These are phyloP conservation scores for Plasmodium coatneyi DNA, from an alignment of 169 alveolate genomes.

Conservation along the genomic window DNA sequence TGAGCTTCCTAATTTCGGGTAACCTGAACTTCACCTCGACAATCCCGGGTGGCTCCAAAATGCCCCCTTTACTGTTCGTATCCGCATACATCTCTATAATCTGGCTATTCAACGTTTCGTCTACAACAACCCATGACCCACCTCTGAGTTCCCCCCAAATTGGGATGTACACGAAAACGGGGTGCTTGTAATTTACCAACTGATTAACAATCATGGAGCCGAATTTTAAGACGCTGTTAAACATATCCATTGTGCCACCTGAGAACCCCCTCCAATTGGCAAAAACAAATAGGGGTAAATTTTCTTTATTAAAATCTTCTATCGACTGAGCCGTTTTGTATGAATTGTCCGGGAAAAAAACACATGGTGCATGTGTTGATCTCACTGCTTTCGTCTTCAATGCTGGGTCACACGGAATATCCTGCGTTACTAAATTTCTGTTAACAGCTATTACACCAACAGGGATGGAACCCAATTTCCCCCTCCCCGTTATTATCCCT, in stretches of 20 bases:
- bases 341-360: constrained; percentile 90
- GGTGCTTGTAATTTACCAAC: constrained; percentile 86
- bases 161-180: constrained; percentile 88
- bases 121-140: constrained; percentile 91
- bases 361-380: constrained; percentile 78
- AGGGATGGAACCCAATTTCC: constrained; percentile 65
- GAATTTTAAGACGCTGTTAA: constrained; percentile 83
- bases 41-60: constrained; percentile 87
- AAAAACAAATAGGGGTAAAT: constrained; percentile 85
- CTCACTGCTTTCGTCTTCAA: constrained; percentile 52
- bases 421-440: constrained; percentile 62
- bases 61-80: constrained; percentile 85
- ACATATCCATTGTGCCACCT: constrained; percentile 91
- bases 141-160: constrained; percentile 88
- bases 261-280: constrained; percentile 88
- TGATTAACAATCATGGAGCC: constrained; percentile 89
- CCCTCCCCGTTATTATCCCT: constrained; percentile 72
- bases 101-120: constrained; percentile 85
- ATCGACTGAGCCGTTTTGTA: constrained; percentile 91
- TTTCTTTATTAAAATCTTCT: constrained; percentile 88
- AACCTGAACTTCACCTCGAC: constrained; percentile 85
- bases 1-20: constrained; percentile 79
- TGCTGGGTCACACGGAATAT: constrained; percentile 61
- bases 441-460: constrained; percentile 63
- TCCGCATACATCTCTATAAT: constrained; percentile 90